Base-by-base conservation (phyloP, 306 rosid species). In the Gastrolobium villosum region DNA sequence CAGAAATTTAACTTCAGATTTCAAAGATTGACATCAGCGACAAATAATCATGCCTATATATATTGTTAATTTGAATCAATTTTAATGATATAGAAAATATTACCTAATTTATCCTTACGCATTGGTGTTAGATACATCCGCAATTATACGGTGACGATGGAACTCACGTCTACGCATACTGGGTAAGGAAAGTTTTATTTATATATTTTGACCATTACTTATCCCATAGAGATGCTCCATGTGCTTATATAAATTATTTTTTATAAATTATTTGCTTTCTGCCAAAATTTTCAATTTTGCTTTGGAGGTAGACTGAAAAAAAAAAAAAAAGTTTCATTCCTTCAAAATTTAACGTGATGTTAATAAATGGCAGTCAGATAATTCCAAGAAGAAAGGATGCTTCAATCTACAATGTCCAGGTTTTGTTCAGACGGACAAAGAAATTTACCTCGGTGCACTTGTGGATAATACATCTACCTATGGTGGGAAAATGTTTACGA, bases 401-500 rank as follows among this genome's bases (percentile, higher is more conserved):
- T 46, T 6, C 67, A 63, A 79, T 5, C 0, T 43, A 5, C 28
- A 1, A 0, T 79, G 74, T n/a, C 0, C 14, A 0, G 79, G 83
- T 3, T 79, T 79, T n/a, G 57, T 72, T 2, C 83, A 72, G 0
- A 45, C 2, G 0, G 5, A 39, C 0, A 1, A 0, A 0, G 5
- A 3, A 13, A 3, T 3, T 2, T 4, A 30, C 10, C 3, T 50
- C 1, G 78, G 72, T n/a, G 0, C 4, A 6, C 55, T 0, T 3
- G 4, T 61, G 5, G 1, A 0, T 2, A 0, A 5, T 0, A 71
- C 31, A 70, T 79, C 83, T 30, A 0, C 1, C 0, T 39, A 49
- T 10, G 65, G 15, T 1, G 74, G 68, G 4, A 0, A 0, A 0
- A 7, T 13, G 2, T 0, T 0, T 7, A 74, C n/a, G 10, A 0